Evolutionary conservation across 352 stramenopile species (phyloP).

Genomic region (Pythium folliculosum): DNA sequence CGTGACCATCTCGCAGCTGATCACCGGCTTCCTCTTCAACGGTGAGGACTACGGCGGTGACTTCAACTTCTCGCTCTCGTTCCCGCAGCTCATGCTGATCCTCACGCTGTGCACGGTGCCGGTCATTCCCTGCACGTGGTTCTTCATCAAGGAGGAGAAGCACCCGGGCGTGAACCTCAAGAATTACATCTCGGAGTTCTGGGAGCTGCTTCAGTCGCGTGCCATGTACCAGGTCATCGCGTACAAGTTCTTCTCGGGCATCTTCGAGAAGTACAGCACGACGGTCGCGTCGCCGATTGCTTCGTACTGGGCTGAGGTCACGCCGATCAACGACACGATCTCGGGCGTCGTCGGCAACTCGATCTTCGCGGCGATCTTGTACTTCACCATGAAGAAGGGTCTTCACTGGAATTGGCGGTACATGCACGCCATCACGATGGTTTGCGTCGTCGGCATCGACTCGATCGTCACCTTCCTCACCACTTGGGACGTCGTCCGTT

Average conservation of each 20-base stretch:
- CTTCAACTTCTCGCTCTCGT: conserved; percentile 52
- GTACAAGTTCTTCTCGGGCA: conserved; percentile 25
- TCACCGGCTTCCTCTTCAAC: conserved; percentile 54
- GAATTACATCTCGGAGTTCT: conserved; percentile 19
- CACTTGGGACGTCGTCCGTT: too few relatives aligned
- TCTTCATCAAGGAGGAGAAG: conserved; percentile 29
- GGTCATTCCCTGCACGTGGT: conserved; percentile 23
- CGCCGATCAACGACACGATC: conserved; percentile 7
- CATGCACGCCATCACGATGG: conserved; percentile 13
- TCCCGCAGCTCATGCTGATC: conserved; percentile 40
- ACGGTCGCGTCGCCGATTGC: too few relatives aligned
- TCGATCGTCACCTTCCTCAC: conserved; percentile 6
- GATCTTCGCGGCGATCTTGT: conserved; percentile 7
- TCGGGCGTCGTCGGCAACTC: conserved; percentile 8
- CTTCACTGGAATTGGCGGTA: conserved; percentile 31
- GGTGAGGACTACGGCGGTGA: conserved; percentile 44
- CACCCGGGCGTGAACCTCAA: conserved; percentile 2
- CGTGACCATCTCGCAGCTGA: conserved; percentile 37
- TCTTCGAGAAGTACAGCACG: conserved; percentile 4
- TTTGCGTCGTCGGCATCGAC: conserved; percentile 20
- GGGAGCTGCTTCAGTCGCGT: conserved; percentile 18
- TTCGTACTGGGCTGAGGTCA: background rate
- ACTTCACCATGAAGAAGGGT: conserved; percentile 12
- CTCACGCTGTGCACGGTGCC: conserved; percentile 30
- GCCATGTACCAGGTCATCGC: conserved; percentile 32